Base-by-base conservation (phyloP, 306 rosid species). In the Pterocarpus santalinus region DNA sequence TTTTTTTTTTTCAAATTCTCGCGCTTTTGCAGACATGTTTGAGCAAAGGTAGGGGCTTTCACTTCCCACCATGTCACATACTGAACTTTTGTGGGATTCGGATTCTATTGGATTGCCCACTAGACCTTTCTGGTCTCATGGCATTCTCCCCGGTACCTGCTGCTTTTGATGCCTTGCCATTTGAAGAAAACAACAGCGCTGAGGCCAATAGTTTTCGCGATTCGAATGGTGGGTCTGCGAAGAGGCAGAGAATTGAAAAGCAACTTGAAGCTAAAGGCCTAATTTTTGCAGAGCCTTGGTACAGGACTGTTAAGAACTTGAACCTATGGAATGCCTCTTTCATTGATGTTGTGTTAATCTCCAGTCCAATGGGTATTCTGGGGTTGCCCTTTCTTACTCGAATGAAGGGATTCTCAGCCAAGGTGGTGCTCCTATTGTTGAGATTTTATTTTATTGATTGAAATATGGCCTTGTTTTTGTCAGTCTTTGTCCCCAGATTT, bases 331-430 rank as follows among this genome's bases (percentile, higher is more conserved):
- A 90, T 73, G 78, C 73, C 47, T 85, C 92, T 78, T 90, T 82
- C 68, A 88, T 91, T 60, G 96, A 94, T 90, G 81, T 90, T 47
- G 71, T 94, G 47, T 88, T 92, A 86, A 91, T 92, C 77, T 89
- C 98, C 3, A 92, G 91, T 76, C 96, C 96, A n/a, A 94, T 92
- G 96, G 96, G 97, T 77, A 87, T 94, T 83, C 80, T 94, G 73
- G 97, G 97, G 61, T 81, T 94, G 36, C 97, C 98, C 12, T 92
- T 87, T 86, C 90, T 94, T 78, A 88, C 96, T 72, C 88, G 87
- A 82, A 76, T 13, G 74, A 91, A 92, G 78, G 96, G 91, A 69
- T 94, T 92, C 85, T 89, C 93, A 28, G 93, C 97, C 76, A 87
- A 92, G 98, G 96, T 94, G 71, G 65, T 53, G 65, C 63, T 80